Base-by-base conservation (phyloP, 176 grass and related monocot genomes). In the Bromus sterilis region DNA sequence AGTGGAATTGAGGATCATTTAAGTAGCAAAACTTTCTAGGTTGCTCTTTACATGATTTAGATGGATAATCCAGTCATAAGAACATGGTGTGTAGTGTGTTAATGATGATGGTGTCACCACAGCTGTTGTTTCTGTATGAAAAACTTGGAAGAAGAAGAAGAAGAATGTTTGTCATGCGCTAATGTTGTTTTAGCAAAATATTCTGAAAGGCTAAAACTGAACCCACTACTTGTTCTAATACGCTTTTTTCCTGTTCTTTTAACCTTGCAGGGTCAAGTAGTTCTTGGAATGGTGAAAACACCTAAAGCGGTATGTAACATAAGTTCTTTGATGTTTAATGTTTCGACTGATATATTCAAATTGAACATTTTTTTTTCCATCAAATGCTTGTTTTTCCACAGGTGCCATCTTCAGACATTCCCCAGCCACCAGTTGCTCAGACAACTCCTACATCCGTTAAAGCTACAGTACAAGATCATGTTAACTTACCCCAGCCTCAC, bases 241-340 rank as follows among this genome's bases (percentile, higher is more conserved):
- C 2, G 6, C 6, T 69, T 82, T 55, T 58, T 72, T 31, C 20
- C 40, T 53, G 21, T 21, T 49, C 1, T 31, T 87, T 76, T 84
- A 8, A 78, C 68, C 40, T 67, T 89, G 68, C 93, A 99, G 93
- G 89, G 87, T 6, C 97, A 99, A 88, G 85, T 99, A 56, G 89
- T 96, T 88, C 97, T 99, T 49, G 97, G 97, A 88, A 99, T 99
- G 97, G 91, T 99, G 36, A 88, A 99, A 76, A 82, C 89, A 39
- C 93, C 93, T 70, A 90, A 96, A 92, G 46, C 79, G 69, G 97
- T 99, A 93, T 80, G 33, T 75, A 82, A 57, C 63, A 69, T 56
- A 49, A 48, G 24, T 68, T 81, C 53, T 72, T 35, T 85, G n/a
- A 51, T 42, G 53, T 78, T 86, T 60, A 61, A 25, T 64, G 58